A percentile compares a stretch with the other conserved stretches of the same genome.
phyloP scores from a whole-genome alignment of 2,329 filamentous ascomycete species.

The Elsinoe ampelina region DNA sequence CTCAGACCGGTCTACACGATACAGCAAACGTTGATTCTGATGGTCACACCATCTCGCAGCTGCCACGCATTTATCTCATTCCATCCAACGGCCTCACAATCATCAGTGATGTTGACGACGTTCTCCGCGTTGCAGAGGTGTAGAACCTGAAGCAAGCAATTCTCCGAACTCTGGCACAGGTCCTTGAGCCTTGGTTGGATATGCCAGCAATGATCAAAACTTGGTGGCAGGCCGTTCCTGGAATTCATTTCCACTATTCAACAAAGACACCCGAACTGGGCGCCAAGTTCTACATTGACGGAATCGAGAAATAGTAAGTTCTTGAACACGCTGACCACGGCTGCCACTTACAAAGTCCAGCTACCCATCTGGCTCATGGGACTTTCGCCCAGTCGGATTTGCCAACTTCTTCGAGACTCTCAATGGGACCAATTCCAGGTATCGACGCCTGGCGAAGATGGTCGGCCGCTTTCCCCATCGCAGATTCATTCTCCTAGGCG shows the following conservation, averaged over 20 bases:
- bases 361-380: constrained; percentile 21
- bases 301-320: constrained; percentile 10
- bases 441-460: constrained; percentile 16
- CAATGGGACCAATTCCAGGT: constrained; percentile 14
- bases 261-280: constrained; percentile 19
- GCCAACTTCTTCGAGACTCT: constrained; percentile 2
- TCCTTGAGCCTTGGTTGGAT: constrained; percentile 18
- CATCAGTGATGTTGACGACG: constrained; percentile 23
- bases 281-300: constrained; percentile 16
- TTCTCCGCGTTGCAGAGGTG: constrained; percentile 19
- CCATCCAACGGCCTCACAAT: constrained; percentile 20
- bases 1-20: too few relatives aligned
- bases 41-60: not conserved
- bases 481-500: constrained; percentile 21
- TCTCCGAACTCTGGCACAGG: constrained; percentile 16
- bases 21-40: too few relatives aligned
- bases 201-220: constrained; percentile 18
- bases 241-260: constrained; percentile 22
- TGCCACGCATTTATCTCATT: constrained; percentile 10
- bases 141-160: constrained; percentile 21
- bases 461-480: constrained; percentile 20
- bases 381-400: constrained; percentile 20
- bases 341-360: not conserved
- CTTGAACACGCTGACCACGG: not conserved
- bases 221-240: constrained; percentile 13